Evolutionary conservation across 306 rosid genomes (phyloP).

Genomic region (Mimosa bimucronata): DNA sequence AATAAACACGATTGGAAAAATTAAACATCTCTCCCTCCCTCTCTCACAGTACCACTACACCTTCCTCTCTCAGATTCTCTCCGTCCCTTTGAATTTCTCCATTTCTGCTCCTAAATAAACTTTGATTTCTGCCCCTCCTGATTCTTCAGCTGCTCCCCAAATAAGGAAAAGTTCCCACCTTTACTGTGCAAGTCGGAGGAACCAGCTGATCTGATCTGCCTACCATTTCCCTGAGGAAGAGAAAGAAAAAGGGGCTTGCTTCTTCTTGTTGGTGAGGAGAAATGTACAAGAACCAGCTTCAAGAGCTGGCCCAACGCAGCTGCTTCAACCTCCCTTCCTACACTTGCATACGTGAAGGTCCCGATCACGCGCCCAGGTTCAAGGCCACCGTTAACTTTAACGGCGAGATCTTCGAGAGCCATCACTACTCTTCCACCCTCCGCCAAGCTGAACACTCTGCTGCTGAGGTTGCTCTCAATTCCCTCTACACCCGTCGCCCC

Average conservation of each 20-base stretch:
- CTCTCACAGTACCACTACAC: too few species aligned
- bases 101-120: conserved; percentile 18
- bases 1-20: conserved; percentile 1
- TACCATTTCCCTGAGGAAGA: conserved; percentile 31
- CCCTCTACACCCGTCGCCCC: conserved; percentile 85
- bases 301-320: conserved; percentile 98
- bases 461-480: conserved; percentile 94
- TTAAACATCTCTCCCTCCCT: conserved; percentile 11
- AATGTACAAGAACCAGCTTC: conserved; percentile 99
- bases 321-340: conserved; percentile 97
- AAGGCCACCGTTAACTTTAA: conserved; percentile 94
- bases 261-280: too few species aligned
- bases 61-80: too few species aligned
- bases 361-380: conserved; percentile 99
- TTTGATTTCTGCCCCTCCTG: neutral
- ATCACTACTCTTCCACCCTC: conserved; percentile 81
- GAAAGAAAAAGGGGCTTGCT: conserved; percentile 28
- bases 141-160: neutral
- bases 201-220: conserved; percentile 62
- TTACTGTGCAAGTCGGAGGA: neutral
- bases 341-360: conserved; percentile 94
- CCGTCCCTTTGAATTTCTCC: neutral
- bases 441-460: conserved; percentile 99
- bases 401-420: conserved; percentile 94
- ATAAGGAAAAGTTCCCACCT: neutral